phyloP scores from a whole-genome alignment of 176 grass and related monocot species.

The Puya raimondii region DNA sequence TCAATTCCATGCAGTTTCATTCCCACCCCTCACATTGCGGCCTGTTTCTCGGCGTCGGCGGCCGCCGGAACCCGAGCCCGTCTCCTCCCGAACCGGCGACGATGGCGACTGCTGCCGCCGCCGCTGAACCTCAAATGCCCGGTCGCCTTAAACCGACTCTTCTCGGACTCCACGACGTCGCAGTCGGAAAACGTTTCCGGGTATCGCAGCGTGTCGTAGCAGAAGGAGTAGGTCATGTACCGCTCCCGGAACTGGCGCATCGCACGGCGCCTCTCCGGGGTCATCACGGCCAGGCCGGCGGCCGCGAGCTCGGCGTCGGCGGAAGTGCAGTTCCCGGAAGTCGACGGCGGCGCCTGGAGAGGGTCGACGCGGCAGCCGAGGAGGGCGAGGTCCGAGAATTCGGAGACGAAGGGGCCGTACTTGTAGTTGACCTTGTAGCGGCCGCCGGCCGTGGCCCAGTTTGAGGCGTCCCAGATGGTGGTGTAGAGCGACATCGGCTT shows the following conservation, averaged over 20 bases:
- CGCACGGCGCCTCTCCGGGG: constrained; percentile 44
- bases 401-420: constrained; percentile 61
- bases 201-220: constrained; percentile 65
- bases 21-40: neutral
- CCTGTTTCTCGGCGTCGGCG: neutral
- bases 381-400: constrained; percentile 66
- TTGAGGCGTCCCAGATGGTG: constrained; percentile 87
- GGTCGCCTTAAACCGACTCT: constrained; percentile 38
- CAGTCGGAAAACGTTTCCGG: constrained; percentile 49
- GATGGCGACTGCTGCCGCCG: neutral
- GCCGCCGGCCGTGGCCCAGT: constrained; percentile 66
- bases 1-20: neutral
- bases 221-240: constrained; percentile 80
- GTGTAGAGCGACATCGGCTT: constrained; percentile 90
- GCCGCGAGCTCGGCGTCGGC: constrained; percentile 16
- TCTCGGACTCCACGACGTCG: constrained; percentile 58
- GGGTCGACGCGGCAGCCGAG: constrained; percentile 54
- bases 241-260: constrained; percentile 60
- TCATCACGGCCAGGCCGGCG: constrained; percentile 49
- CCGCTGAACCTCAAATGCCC: constrained; percentile 39
- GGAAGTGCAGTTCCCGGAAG: constrained; percentile 11
- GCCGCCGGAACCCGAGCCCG: neutral
- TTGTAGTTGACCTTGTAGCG: constrained; percentile 65
- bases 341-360: constrained; percentile 21
- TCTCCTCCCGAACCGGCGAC: constrained; percentile 9